A percentile compares a stretch with the other conserved stretches of the same genome.
Evolutionary conservation across 768 basidiomycete species (phyloP).

Genomic region (Suillus clintonianus): DNA sequence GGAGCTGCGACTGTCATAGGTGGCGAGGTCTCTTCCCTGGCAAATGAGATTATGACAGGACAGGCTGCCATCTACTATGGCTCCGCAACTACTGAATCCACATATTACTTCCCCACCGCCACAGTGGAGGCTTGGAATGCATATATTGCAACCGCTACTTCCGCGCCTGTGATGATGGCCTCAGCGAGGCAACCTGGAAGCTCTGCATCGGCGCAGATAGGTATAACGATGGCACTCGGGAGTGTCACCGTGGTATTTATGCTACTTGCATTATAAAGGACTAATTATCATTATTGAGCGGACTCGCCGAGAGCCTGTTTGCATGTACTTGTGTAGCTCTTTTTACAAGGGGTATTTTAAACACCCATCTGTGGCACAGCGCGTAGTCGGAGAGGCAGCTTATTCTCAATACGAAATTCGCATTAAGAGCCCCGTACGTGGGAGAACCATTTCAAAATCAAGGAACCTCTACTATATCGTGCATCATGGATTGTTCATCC

Average conservation of each 20-base stretch:
- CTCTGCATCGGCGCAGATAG: background rate
- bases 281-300: background rate
- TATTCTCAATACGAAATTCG: too few species aligned
- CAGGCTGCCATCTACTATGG: constrained; percentile 59
- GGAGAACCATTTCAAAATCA: too few species aligned
- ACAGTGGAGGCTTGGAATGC: constrained; percentile 59
- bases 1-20: constrained; percentile 40
- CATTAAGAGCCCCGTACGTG: too few species aligned
- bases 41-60: constrained; percentile 51
- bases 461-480: background rate
- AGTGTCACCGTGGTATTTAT: background rate
- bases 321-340: background rate
- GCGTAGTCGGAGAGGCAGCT: background rate
- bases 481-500: background rate
- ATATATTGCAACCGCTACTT: constrained; percentile 46
- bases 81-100: constrained; percentile 48
- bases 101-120: constrained; percentile 54
- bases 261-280: background rate
- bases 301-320: background rate
- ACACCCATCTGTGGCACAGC: background rate
- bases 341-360: background rate
- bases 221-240: background rate
- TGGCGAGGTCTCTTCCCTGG: constrained; percentile 51
- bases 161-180: background rate
- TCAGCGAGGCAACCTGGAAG: background rate